Evolutionary conservation across 257 asterid species (phyloP), one percentile per base, ranked within the genome.

Genomic region (Scutellaria galericulata): DNA sequence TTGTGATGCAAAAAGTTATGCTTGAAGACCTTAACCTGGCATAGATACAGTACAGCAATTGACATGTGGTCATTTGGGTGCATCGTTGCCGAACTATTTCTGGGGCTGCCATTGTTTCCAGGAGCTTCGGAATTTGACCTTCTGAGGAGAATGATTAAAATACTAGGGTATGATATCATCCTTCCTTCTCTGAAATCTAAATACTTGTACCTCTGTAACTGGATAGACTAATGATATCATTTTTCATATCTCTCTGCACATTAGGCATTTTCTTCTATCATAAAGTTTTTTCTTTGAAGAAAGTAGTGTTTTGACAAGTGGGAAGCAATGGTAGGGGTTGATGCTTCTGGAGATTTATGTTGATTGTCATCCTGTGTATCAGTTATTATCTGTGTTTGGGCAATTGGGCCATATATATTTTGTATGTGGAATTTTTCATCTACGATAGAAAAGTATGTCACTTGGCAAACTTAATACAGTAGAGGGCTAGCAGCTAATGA

Each of bases 21-120:
- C 73, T 60, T 65, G 75, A 73, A 69, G 70, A 75, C 90, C 92
- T 90, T 94, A 87, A 90, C 82, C 37, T 66, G 66, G 68, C 80
- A 69, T 84, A 94, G 99, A 73, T 94, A 92, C 78, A 90, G 92
- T 42, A 92, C 98, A 68, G 96, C 96, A 68, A 95, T 95, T 68
- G 99, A 95, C 83, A 95, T 95, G 99, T 95, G 99, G 99, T 95
- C 99, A 75, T 88, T 95, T 82, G 99, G 99, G 75, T 95, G 99
- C 89, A 90, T 95, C 31, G 96, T 95, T 70, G 99, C 99, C 72
- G 99, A 95, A 79, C 79, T 95, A 65, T 95, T 88, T 86, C 78
- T 92, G 20, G 98, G 98, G 70, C 88, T 92, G 70, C 99, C 99
- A 52, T 82, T 95, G 88, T 95, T 95, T 84, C 98, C 99, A 39